Base-by-base conservation (phyloP, 495 filamentous ascomycete genomes). In the Parathielavia appendiculata region DNA sequence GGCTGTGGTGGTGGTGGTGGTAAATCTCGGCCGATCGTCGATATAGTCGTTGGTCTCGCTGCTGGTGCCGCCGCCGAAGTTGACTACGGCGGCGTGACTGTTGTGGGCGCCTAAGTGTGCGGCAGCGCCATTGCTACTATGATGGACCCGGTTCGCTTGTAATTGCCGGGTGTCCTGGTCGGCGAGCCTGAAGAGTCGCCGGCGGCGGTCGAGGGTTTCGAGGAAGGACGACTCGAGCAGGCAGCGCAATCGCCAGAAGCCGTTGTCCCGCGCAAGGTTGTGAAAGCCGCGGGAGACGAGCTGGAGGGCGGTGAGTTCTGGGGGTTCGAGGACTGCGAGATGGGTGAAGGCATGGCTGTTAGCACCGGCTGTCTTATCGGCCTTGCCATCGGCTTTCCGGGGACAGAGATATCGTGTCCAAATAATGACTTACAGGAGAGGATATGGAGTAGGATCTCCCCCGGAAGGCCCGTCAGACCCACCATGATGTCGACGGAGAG, bases 391-490 rank as follows among this genome's bases (percentile, higher is more conserved):
- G 4, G 44, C 38, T 16, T 10, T 19, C 10, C 17, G 14, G 39
- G 16, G 38, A 22, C n/a, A 10, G 39, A 12, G 38, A 30, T 11
- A 8, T 22, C 34, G 36, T 41, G 17, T n/a, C 23, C 19, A 23
- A 16, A 8, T 39, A 10, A 40, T 34, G 51, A 74, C 84, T 77
- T 75, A 91, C 86, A 88, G 47, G 84, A 81, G 56, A 87, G 70
- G 59, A 92, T 88, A 66, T 89, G 85, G 62, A 89, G 78, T 46
- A 91, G 69, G 55, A 92, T 81, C 73, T 93, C 89, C 65, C 82
- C 80, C n/a, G 89, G 89, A 35, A 93, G 81, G 40, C 68, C 78
- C 55, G 85, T 77, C 12, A 78, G 63, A 41, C 57, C 59, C 53
- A 63, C 57, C 66, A 57, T 62, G 38, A 61, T n/a, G 17, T 23